phyloP scores from a whole-genome alignment of 176 grass and related monocot genomes.

The Rhynchospora pubera region DNA sequence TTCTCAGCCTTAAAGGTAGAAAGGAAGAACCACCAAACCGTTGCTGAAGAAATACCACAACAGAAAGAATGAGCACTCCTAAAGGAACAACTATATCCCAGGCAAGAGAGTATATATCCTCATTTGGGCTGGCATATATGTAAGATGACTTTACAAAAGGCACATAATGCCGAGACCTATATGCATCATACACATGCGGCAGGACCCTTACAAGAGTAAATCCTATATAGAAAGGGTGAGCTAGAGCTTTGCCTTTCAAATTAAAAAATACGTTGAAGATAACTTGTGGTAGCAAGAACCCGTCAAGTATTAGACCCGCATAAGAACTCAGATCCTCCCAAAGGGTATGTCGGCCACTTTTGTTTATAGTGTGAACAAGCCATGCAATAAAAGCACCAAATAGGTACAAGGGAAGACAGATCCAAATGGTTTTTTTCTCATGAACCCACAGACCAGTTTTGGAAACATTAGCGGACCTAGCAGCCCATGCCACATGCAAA shows the following conservation, averaged over 20 bases:
- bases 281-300: slow-evolving; percentile 51
- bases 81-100: slow-evolving; percentile 54
- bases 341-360: slow-evolving; percentile 8
- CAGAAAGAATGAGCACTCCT: slow-evolving; percentile 32
- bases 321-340: slow-evolving; percentile 45
- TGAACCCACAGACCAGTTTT: slow-evolving; percentile 50
- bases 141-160: slow-evolving; percentile 14
- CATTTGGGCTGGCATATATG: slow-evolving; percentile 30
- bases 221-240: slow-evolving; percentile 41
- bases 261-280: slow-evolving; percentile 26
- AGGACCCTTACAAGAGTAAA: slow-evolving; percentile 21
- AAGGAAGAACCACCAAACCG: slow-evolving; percentile 21
- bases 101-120: slow-evolving; percentile 37
- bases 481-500: slow-evolving; percentile 77
- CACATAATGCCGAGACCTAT: slow-evolving; percentile 24
- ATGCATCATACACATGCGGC: slow-evolving; percentile 44
- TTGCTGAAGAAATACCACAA: slow-evolving; percentile 58
- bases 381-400: slow-evolving; percentile 44
- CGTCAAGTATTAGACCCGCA: slow-evolving; percentile 42
- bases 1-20: slow-evolving; percentile 19
- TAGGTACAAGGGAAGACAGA: slow-evolving; percentile 74
- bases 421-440: slow-evolving; percentile 69
- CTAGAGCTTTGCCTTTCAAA: slow-evolving; percentile 19
- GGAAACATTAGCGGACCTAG: slow-evolving; percentile 39
- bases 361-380: slow-evolving; percentile 42